These are phyloP conservation scores for Gossypium bickii DNA, from an alignment of 345 rosid genomes.

Conservation along the genomic window DNA sequence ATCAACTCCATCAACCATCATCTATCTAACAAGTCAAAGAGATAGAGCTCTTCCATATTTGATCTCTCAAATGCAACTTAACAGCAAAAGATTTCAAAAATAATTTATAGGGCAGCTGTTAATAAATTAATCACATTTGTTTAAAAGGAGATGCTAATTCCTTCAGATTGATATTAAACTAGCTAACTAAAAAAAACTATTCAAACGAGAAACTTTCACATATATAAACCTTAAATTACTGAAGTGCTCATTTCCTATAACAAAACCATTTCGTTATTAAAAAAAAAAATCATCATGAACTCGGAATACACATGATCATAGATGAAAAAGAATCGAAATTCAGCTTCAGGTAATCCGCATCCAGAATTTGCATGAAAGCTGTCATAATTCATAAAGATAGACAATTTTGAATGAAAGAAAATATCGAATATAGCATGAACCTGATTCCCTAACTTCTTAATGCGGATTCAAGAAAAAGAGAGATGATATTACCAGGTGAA, in stretches of 20 bases:
- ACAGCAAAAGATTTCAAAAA: background rate
- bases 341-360: background rate
- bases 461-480: background rate
- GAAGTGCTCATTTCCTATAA: background rate
- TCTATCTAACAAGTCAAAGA: background rate
- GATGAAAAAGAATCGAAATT: background rate
- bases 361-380: background rate
- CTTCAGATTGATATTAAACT: background rate
- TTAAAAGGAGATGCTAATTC: background rate
- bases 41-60: background rate
- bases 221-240: background rate
- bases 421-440: background rate
- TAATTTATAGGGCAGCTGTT: background rate
- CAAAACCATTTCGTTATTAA: background rate
- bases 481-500: conserved; percentile 15
- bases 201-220: background rate
- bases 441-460: background rate
- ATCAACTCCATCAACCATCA: background rate
- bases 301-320: background rate
- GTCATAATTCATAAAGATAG: background rate
- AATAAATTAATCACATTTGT: background rate
- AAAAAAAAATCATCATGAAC: background rate
- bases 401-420: background rate
- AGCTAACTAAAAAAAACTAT: background rate
- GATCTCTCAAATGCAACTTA: background rate